Conservation (phyloP, 257 asterid genomes). For the Coffea eugenioides region DNA sequence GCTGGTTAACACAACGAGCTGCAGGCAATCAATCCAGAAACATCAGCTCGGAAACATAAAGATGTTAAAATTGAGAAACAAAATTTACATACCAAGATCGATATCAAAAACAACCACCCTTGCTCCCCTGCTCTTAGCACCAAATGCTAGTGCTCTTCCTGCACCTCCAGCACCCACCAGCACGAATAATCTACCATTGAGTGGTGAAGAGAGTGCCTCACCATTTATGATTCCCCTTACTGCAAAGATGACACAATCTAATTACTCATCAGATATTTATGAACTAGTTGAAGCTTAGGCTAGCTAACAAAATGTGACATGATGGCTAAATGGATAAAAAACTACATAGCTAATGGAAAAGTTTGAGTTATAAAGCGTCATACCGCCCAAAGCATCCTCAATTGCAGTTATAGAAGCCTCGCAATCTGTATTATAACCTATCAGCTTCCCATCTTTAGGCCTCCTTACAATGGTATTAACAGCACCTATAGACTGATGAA, state of each 20-base stretch:
- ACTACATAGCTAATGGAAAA: neutral
- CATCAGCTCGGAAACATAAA: neutral
- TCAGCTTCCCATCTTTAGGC: conserved; percentile 55
- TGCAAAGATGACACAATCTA: neutral
- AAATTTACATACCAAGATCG: conserved; percentile 38
- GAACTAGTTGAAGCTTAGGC: neutral
- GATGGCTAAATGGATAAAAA: neutral
- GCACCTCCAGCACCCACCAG: conserved; percentile 81
- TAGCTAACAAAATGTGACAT: neutral
- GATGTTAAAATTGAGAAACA: neutral
- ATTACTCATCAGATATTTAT: neutral
- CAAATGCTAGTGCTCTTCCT: conserved; percentile 70
- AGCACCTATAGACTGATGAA: conserved; percentile 60
- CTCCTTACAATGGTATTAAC: conserved; percentile 59
- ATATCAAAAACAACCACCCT: conserved; percentile 52
- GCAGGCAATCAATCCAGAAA: neutral
- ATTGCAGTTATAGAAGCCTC: conserved; percentile 71
- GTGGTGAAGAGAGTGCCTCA: conserved; percentile 32
- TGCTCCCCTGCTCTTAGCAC: conserved; percentile 64
- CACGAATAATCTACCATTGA: conserved; percentile 46
- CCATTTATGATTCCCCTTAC: conserved; percentile 29
- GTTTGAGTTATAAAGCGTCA: conserved; percentile 3
- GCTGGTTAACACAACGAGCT: neutral
- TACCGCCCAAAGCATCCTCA: conserved; percentile 62
- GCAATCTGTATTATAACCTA: conserved; percentile 68